Conservation (phyloP, 192 early-diverging fungal genomes). For the Lobosporangium transversale region DNA sequence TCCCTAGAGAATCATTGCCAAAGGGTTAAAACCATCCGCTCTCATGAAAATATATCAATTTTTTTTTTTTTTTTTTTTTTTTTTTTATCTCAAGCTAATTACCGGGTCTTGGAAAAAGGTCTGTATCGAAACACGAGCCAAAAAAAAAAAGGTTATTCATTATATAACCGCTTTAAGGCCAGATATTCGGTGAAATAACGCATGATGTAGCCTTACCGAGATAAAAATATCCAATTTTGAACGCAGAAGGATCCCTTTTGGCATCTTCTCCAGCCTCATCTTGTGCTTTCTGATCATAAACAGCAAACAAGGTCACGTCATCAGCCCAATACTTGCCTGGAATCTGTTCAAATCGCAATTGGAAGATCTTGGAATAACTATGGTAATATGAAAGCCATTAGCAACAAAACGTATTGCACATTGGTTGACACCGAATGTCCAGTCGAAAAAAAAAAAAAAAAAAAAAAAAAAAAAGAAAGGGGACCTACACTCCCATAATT, state of each 20-base stretch:
- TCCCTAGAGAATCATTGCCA: slow-evolving; percentile 41
- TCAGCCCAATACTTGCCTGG: slow-evolving; percentile 72
- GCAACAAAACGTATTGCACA: background rate
- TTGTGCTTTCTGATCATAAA: slow-evolving; percentile 72
- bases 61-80: too few species aligned
- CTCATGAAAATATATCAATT: too few species aligned
- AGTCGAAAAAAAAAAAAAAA: slow-evolving; percentile 30
- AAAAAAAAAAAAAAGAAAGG: too few species aligned
- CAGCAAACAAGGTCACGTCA: slow-evolving; percentile 83
- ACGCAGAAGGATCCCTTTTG: slow-evolving; percentile 11
- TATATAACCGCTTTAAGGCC: background rate
- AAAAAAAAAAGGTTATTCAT: background rate
- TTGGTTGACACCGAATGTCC: background rate
- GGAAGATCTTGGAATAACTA: slow-evolving; percentile 80
- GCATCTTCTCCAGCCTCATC: slow-evolving; percentile 37
- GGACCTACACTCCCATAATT: slow-evolving; percentile 43
- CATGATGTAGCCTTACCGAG: slow-evolving; percentile 17
- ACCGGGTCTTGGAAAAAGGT: slow-evolving; percentile 77
- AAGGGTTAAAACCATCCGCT: too few species aligned
- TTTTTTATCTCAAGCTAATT: background rate
- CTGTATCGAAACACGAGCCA: slow-evolving; percentile 40
- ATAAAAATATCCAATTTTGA: slow-evolving; percentile 51
- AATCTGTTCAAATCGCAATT: slow-evolving; percentile 74
- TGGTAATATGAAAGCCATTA: slow-evolving; percentile 34
- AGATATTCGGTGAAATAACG: background rate